Percentiles rank a stretch among this genome's conserved stretches.
Conservation (phyloP, 768 basidiomycete genomes). For the Kwoniella heveanensis region DNA sequence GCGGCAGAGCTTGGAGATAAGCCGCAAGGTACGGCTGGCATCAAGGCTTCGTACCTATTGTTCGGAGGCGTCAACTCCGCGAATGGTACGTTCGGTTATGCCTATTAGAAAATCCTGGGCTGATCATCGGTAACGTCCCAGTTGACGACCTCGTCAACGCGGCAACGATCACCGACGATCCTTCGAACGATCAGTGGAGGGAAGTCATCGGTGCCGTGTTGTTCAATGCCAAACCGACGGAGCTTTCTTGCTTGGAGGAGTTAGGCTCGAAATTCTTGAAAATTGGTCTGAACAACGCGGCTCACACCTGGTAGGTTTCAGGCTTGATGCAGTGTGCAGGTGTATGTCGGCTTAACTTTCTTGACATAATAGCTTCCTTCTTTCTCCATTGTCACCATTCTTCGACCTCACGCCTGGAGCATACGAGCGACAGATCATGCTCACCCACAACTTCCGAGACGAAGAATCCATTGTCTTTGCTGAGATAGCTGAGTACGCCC, state of each 20-base stretch:
- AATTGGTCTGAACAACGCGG: conserved; percentile 76
- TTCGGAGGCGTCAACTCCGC: conserved; percentile 77
- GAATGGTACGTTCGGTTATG: conserved; percentile 72
- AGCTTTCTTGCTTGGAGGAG: conserved; percentile 73
- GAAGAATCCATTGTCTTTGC: conserved; percentile 76
- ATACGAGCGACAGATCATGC: conserved; percentile 67
- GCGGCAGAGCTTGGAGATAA: conserved; percentile 67
- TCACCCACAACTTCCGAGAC: conserved; percentile 59
- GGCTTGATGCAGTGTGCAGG: not conserved
- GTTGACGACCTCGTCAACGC: conserved; percentile 57
- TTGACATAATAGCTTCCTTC: conserved; percentile 64
- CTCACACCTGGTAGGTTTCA: conserved; percentile 81
- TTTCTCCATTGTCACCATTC: conserved; percentile 81
- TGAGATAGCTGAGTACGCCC: conserved; percentile 87
- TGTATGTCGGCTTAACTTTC: not conserved
- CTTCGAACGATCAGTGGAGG: conserved; percentile 72
- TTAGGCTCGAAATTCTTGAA: conserved; percentile 79
- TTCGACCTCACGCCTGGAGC: conserved; percentile 71
- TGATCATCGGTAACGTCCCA: conserved; percentile 3
- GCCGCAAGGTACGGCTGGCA: conserved; percentile 47
- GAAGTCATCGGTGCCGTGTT: conserved; percentile 83
- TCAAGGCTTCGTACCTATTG: conserved; percentile 70
- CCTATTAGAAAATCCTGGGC: no score
- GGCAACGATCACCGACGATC: conserved; percentile 64
- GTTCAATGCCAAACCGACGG: conserved; percentile 66